Base-by-base conservation (phyloP, 257 asterid genomes). In the Lantana camara region DNA sequence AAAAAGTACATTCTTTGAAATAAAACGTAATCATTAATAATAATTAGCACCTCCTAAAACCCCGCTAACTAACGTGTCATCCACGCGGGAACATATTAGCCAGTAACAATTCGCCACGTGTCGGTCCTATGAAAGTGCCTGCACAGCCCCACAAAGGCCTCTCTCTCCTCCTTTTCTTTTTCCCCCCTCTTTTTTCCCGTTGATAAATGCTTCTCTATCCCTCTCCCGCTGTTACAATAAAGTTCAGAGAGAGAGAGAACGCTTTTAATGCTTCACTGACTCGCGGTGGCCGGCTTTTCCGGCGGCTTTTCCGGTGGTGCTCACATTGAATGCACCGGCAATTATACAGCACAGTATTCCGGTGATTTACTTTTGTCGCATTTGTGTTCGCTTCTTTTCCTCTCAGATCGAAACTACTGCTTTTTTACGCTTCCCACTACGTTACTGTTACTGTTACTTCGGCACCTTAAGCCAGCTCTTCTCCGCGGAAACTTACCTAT, bases 181-280 rank as follows among this genome's bases (percentile, higher is more conserved):
- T 45, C 44, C 68, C 68, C 15, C 60, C 14, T 11, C 19, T 46
- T 45, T 40, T 37, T 73, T 69, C 76, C 82, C 82, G 81, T 85
- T 82, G 78, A 81, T 72, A 77, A 78, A 74, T 46, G 75, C 55
- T 78, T 46, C 62, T 47, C 73, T 71, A 5, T 74, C 42, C 75
- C 58, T 52, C 56, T 50, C 60, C 8, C 40, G 4, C 27, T 60
- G 44, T 15, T 8, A 58, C 1, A 70, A 34, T 49, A 69, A 74
- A 74, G 51, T 63, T 20, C 29, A 27, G 60, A 45, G 34, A 60
- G 75, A 70, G 74, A 66, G 73, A 10, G 70, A n/a, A 46, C 0
- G 71, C 74, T 61, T 67, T 57, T 41, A 76, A 67, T 80, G 79
- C 72, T 47, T 65, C 40, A 66, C 76, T 70, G 77, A 63, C 77